Conservation (phyloP, 345 rosid species). For the Brassica rapa region DNA sequence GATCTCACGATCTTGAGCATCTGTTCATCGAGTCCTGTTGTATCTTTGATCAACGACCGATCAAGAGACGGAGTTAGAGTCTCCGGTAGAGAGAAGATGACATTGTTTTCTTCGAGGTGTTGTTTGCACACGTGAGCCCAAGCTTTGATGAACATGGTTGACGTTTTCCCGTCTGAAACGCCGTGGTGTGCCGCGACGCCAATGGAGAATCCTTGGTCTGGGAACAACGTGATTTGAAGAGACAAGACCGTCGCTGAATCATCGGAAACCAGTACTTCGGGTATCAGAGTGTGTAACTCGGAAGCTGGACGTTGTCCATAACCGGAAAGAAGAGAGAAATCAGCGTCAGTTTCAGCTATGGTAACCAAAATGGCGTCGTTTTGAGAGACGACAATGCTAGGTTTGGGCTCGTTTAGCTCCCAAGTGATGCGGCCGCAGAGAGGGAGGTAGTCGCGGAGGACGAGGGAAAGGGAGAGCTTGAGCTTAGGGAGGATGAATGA, state of each 20-base stretch:
- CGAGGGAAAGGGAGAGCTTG: conserved; percentile 38
- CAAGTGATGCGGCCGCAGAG: conserved; percentile 38
- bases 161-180: conserved; percentile 25
- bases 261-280: conserved; percentile 9
- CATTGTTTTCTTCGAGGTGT: background rate
- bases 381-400: conserved; percentile 26
- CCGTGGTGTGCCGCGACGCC: conserved; percentile 26
- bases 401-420: conserved; percentile 20
- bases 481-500: conserved; percentile 41
- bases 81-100: background rate
- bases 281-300: conserved; percentile 21
- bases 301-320: background rate
- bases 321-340: conserved; percentile 28
- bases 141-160: conserved; percentile 31
- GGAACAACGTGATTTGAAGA: conserved; percentile 35
- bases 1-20: background rate
- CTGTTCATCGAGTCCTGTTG: conserved; percentile 2
- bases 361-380: conserved; percentile 37
- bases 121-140: conserved; percentile 41
- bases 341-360: conserved; percentile 27
- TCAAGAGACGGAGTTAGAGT: conserved; percentile 31
- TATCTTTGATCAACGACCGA: conserved; percentile 26
- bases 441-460: conserved; percentile 42
- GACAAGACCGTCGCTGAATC: conserved; percentile 8
- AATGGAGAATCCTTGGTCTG: conserved; percentile 26